Conservation (phyloP, 805 yeast species). For the Hanseniaspora jakobsenii region DNA sequence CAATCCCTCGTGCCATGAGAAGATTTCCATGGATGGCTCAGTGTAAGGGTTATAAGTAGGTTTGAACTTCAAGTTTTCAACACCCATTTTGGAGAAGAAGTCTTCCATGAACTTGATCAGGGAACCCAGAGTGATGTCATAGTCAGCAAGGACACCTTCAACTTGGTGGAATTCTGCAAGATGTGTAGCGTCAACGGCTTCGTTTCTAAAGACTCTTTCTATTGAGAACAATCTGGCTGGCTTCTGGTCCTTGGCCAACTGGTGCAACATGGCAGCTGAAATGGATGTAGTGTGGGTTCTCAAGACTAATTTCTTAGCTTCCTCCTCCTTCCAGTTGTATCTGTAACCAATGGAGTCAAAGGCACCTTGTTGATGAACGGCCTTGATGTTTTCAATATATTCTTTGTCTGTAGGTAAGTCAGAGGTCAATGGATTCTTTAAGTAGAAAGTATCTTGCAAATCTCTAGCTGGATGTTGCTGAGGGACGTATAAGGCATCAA, state of each 20-base stretch:
- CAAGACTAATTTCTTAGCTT: constrained; percentile 78
- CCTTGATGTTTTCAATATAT: constrained; percentile 66
- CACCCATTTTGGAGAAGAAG: constrained; percentile 96
- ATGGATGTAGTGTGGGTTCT: constrained; percentile 98
- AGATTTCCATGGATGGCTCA: constrained; percentile 96
- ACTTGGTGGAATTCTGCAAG: constrained; percentile 98
- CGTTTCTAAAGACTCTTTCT: constrained; percentile 97
- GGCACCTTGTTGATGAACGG: constrained; percentile 80
- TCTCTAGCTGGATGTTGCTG: constrained; percentile 99
- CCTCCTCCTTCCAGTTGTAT: constrained; percentile 92
- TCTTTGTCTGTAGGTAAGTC: constrained; percentile 68
- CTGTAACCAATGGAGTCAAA: constrained; percentile 95
- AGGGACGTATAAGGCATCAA: constrained; percentile 91
- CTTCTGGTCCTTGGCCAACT: constrained; percentile 75
- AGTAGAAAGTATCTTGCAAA: constrained; percentile 93
- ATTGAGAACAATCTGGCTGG: constrained; percentile 89
- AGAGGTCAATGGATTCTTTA: constrained; percentile 81
- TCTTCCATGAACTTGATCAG: constrained; percentile 96
- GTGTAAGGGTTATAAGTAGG: constrained; percentile 99
- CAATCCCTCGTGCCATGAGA: constrained; percentile 89
- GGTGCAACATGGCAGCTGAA: constrained; percentile 74
- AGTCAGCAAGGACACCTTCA: constrained; percentile 97
- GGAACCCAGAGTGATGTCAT: constrained; percentile 86
- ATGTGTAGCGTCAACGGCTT: constrained; percentile 98
- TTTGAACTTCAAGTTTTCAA: constrained; percentile 84